A percentile compares a stretch with the other conserved stretches of the same genome.
phyloP scores from a whole-genome alignment of 371 early-diverging fungal species.

The Apophysomyces variabilis region DNA sequence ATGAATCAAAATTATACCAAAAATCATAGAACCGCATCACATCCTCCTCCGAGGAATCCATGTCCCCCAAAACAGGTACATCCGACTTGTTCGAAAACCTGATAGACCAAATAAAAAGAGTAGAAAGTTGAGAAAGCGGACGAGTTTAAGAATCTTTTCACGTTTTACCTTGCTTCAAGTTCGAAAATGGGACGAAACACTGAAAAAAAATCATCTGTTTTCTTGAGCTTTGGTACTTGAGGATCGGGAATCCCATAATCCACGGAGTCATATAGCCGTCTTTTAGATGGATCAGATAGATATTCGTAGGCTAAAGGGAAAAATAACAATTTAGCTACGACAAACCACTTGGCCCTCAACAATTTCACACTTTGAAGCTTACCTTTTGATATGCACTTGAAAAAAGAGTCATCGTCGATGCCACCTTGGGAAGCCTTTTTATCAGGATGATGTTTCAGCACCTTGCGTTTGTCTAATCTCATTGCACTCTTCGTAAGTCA shows the following conservation, averaged over 20 bases:
- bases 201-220: conserved; percentile 4
- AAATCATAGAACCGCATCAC: conserved; percentile 92
- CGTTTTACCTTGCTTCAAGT: conserved; percentile 4
- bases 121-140: no score
- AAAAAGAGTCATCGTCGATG: conserved; percentile 80
- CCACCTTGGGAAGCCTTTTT: conserved; percentile 63
- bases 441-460: conserved; percentile 68
- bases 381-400: conserved; percentile 90
- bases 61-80: conserved; percentile 76
- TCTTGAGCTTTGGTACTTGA: neutral
- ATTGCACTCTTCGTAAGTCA: neutral
- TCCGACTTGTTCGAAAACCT: conserved; percentile 82
- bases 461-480: conserved; percentile 3
- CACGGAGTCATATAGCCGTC: conserved; percentile 90
- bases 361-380: no score
- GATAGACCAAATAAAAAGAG: neutral
- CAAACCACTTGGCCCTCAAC: neutral
- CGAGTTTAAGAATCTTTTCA: neutral
- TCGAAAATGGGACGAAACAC: neutral
- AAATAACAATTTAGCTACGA: no score
- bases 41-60: conserved; percentile 61
- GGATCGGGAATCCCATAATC: conserved; percentile 11
- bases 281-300: conserved; percentile 79
- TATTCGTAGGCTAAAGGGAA: conserved; percentile 73
- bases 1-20: conserved; percentile 85